A percentile compares a stretch with the other conserved stretches of the same genome.
Evolutionary conservation across 2,329 filamentous ascomycete genomes (phyloP).

Genomic region (Ambrosiella cleistominuta): DNA sequence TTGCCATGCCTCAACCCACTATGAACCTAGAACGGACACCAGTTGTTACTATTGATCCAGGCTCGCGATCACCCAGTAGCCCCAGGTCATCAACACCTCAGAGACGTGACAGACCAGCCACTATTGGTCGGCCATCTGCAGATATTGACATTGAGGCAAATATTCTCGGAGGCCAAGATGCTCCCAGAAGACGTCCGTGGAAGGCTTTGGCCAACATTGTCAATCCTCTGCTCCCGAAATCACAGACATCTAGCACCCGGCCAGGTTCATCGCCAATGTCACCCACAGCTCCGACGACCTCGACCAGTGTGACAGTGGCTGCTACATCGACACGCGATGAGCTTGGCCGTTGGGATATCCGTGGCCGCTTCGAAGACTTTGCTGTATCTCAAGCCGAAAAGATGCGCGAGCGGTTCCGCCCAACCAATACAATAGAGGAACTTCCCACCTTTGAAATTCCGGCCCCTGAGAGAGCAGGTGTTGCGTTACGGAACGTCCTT

Average conservation of each 20-base stretch:
- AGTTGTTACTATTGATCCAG: background rate
- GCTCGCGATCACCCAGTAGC: background rate
- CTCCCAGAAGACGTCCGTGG: conserved; percentile 14
- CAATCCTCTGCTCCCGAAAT: conserved; percentile 17
- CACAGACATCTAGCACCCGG: background rate
- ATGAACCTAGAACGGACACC: background rate
- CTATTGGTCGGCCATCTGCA: background rate
- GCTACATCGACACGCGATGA: conserved; percentile 13
- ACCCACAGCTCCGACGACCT: background rate
- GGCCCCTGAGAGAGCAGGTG: conserved; percentile 39
- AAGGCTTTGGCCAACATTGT: conserved; percentile 16
- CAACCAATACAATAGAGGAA: conserved; percentile 35
- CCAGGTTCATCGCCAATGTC: background rate
- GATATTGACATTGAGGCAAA: conserved; percentile 12
- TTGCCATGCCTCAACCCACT: background rate
- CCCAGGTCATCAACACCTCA: background rate
- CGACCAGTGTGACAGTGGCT: conserved; percentile 9
- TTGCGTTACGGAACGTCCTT: conserved; percentile 32
- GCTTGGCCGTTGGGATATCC: conserved; percentile 35
- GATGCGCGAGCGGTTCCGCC: conserved; percentile 36
- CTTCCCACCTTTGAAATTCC: conserved; percentile 44
- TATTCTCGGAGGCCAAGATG: background rate
- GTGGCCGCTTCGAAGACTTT: conserved; percentile 40
- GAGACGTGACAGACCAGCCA: background rate
- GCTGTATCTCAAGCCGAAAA: conserved; percentile 42